A percentile compares a stretch with the other conserved stretches of the same genome.
phyloP scores from a whole-genome alignment of 805 yeast species.

The Suhomyces xylopsoci region DNA sequence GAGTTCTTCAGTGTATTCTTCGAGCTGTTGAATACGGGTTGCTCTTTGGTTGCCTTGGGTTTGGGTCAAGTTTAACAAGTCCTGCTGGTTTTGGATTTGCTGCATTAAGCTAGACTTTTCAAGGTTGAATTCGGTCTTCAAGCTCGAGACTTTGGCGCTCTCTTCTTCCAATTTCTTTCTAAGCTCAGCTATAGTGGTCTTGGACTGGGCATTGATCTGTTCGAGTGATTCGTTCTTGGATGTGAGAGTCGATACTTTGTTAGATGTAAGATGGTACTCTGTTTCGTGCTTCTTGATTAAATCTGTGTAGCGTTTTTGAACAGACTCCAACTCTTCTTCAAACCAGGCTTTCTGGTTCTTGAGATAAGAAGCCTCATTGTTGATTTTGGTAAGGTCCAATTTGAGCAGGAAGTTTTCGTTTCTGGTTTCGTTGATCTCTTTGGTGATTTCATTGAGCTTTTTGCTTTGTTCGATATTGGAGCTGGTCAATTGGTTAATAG shows the following conservation, averaged over 20 bases:
- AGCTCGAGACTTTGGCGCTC: slow-evolving; percentile 15
- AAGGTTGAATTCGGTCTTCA: slow-evolving; percentile 30
- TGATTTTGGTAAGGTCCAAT: slow-evolving; percentile 31
- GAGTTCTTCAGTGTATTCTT: slow-evolving; percentile 42
- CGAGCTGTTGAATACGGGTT: slow-evolving; percentile 52
- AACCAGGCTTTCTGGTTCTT: slow-evolving; percentile 39
- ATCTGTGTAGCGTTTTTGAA: slow-evolving; percentile 37
- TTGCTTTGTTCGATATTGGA: slow-evolving; percentile 36
- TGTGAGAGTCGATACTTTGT: slow-evolving; percentile 26
- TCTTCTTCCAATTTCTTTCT: slow-evolving; percentile 39
- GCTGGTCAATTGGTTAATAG: slow-evolving; percentile 26
- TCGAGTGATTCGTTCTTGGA: slow-evolving; percentile 24
- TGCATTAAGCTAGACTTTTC: slow-evolving; percentile 46
- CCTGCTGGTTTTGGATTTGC: slow-evolving; percentile 52
- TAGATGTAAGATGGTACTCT: slow-evolving; percentile 28
- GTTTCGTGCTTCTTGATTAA: slow-evolving; percentile 38
- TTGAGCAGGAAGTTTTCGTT: slow-evolving; percentile 36
- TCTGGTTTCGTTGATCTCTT: slow-evolving; percentile 34
- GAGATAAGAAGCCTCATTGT: slow-evolving; percentile 33
- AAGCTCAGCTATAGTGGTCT: slow-evolving; percentile 45
- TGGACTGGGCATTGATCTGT: slow-evolving; percentile 36
- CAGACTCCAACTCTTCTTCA: slow-evolving; percentile 33
- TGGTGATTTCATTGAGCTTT: slow-evolving; percentile 32
- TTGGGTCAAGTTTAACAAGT: slow-evolving; percentile 55
- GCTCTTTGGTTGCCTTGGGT: slow-evolving; percentile 50